Evolutionary conservation across 75 land plant genomes (phyloP).

Genomic region (Cunninghamia lanceolata): DNA sequence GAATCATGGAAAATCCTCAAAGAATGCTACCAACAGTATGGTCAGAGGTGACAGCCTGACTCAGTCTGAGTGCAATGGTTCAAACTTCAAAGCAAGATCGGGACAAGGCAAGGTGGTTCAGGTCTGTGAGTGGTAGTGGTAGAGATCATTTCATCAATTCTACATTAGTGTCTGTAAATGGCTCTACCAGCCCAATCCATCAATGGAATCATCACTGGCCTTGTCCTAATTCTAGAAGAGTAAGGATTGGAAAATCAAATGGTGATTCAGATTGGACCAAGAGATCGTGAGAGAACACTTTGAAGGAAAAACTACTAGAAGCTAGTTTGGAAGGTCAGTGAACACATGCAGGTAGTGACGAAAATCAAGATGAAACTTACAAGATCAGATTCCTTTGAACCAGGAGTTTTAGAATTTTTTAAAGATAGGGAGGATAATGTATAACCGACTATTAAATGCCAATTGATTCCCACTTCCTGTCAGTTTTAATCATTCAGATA

Average conservation of each 20-base stretch:
- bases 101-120: constrained; percentile 23
- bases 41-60: neutral
- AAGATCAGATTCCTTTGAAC: too few relatives aligned
- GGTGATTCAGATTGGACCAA: constrained; percentile 24
- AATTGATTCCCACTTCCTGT: too few relatives aligned
- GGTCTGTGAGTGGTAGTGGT: constrained; percentile 12
- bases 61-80: neutral
- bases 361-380: too few relatives aligned
- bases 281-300: constrained; percentile 19
- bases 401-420: too few relatives aligned
- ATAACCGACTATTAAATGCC: too few relatives aligned
- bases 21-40: constrained; percentile 3
- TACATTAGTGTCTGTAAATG: constrained; percentile 8
- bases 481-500: too few relatives aligned
- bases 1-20: constrained; percentile 23
- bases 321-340: constrained; percentile 25
- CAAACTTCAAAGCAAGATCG: constrained; percentile 3
- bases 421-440: too few relatives aligned
- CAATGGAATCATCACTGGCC: constrained; percentile 27
- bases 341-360: neutral
- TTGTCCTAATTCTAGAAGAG: constrained; percentile 18
- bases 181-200: constrained; percentile 38
- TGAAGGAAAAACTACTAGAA: constrained; percentile 37
- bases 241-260: constrained; percentile 21
- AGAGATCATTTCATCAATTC: constrained; percentile 15